Evolutionary conservation across 805 yeast species (phyloP).

Genomic region (Wickerhamomyces alni): DNA sequence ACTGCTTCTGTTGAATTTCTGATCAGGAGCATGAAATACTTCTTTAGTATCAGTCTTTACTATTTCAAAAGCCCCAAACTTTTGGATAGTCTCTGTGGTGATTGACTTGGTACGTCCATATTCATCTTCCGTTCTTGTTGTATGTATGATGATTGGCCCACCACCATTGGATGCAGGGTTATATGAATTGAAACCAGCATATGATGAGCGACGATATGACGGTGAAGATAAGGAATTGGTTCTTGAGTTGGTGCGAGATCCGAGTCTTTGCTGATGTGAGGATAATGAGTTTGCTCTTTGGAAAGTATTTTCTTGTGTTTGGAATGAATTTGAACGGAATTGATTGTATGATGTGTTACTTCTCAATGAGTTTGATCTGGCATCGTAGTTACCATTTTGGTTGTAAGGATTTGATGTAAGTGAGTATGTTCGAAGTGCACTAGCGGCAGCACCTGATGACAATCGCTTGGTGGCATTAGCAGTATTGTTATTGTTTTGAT

Average conservation of each 20-base stretch:
- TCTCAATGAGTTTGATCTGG: conserved; percentile 1
- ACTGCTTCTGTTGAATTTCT: conserved; percentile 20
- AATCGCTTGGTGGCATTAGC: conserved; percentile 4
- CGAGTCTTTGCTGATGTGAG: conserved; percentile 1
- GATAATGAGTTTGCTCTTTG: conserved; percentile 11
- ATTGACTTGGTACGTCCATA: conserved; percentile 50
- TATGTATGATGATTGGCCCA: conserved; percentile 33
- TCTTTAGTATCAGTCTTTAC: conserved; percentile 40
- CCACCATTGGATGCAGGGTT: neutral
- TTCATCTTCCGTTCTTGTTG: conserved; percentile 44
- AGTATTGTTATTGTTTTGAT: conserved; percentile 21
- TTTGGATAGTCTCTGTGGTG: conserved; percentile 46
- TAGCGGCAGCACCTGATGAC: conserved; percentile 19
- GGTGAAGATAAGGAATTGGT: conserved; percentile 9
- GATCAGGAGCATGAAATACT: conserved; percentile 15
- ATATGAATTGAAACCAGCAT: conserved; percentile 1
- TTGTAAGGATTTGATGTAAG: conserved; percentile 11
- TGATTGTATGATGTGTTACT: conserved; percentile 19
- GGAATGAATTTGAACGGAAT: conserved; percentile 19
- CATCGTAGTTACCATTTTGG: conserved; percentile 1
- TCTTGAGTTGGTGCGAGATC: conserved; percentile 10
- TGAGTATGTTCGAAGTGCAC: conserved; percentile 19
- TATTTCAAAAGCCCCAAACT: conserved; percentile 42
- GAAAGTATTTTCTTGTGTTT: conserved; percentile 4
- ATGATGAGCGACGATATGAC: neutral